phyloP scores from a whole-genome alignment of 1,284 basidiomycete species.

The Marasmius fiardii region DNA sequence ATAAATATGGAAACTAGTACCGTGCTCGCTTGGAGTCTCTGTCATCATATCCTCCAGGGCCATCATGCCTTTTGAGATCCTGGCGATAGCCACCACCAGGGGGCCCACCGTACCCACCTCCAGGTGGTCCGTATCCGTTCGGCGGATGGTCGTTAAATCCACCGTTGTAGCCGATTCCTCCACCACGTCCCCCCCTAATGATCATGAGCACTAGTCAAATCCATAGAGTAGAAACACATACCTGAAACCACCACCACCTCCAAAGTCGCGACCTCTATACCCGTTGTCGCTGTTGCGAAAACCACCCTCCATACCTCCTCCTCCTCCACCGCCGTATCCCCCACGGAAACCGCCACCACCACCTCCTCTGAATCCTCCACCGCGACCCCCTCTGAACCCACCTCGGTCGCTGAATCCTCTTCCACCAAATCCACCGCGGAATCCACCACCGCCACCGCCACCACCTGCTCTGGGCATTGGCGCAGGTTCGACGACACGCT shows the following conservation, averaged over 20 bases:
- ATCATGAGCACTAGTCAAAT: constrained; percentile 15
- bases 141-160: constrained; percentile 55
- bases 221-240: constrained; percentile 22
- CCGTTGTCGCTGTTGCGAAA: constrained; percentile 20
- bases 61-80: constrained; percentile 67
- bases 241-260: constrained; percentile 51
- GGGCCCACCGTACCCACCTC: constrained; percentile 48
- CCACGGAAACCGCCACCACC: constrained; percentile 31
- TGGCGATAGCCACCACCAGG: constrained; percentile 49
- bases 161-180: constrained; percentile 47
- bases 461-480: constrained; percentile 23
- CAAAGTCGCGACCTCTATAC: constrained; percentile 21
- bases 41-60: constrained; percentile 73
- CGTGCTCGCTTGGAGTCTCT: constrained; percentile 78
- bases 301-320: constrained; percentile 26
- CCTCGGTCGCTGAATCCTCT: constrained; percentile 42
- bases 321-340: constrained; percentile 31
- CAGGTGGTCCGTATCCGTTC: constrained; percentile 52
- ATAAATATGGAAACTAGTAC: constrained; percentile 45
- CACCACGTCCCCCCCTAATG: constrained; percentile 62
- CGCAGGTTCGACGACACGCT: constrained; percentile 68
- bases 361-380: constrained; percentile 26
- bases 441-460: constrained; percentile 37
- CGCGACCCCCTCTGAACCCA: constrained; percentile 22
- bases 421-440: constrained; percentile 35